Evolutionary conservation across 2,329 filamentous ascomycete species (phyloP).

Genomic region (Thelonectria rubi): DNA sequence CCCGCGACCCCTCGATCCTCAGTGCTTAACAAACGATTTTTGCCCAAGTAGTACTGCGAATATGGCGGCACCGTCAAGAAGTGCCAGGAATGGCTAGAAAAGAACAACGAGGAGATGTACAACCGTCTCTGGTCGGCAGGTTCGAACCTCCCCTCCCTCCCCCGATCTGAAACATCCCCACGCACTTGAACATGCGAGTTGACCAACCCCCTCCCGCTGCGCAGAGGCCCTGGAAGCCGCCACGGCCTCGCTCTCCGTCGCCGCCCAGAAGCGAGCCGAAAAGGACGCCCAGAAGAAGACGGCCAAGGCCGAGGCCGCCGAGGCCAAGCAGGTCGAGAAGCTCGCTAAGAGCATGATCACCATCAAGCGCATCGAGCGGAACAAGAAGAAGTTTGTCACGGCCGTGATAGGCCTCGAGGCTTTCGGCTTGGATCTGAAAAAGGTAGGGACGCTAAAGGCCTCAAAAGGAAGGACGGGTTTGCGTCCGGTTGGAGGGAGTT

Average conservation of each 20-base stretch:
- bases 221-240: slow-evolving; percentile 83
- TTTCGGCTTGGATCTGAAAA: slow-evolving; percentile 93
- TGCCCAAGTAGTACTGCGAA: slow-evolving; percentile 91
- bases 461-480: neutral
- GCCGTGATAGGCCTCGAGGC: slow-evolving; percentile 90
- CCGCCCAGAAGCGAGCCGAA: slow-evolving; percentile 91
- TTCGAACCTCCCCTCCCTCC: slow-evolving; percentile 50
- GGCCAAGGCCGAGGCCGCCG: slow-evolving; percentile 88
- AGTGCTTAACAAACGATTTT: slow-evolving; percentile 39
- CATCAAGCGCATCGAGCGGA: slow-evolving; percentile 97
- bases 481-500: neutral
- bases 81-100: slow-evolving; percentile 94
- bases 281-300: slow-evolving; percentile 98
- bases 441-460: slow-evolving; percentile 54
- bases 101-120: slow-evolving; percentile 78
- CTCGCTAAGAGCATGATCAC: slow-evolving; percentile 83
- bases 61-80: slow-evolving; percentile 97
- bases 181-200: slow-evolving; percentile 7
- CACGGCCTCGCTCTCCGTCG: slow-evolving; percentile 85
- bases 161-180: neutral
- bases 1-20: slow-evolving; percentile 21
- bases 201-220: slow-evolving; percentile 8
- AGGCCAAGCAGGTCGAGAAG: slow-evolving; percentile 83
- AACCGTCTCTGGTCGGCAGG: slow-evolving; percentile 85
- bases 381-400: slow-evolving; percentile 97